A percentile compares a stretch with the other conserved stretches of the same genome.
Conservation (phyloP, 2,329 filamentous ascomycete genomes). For the Scorias spongiosa region DNA sequence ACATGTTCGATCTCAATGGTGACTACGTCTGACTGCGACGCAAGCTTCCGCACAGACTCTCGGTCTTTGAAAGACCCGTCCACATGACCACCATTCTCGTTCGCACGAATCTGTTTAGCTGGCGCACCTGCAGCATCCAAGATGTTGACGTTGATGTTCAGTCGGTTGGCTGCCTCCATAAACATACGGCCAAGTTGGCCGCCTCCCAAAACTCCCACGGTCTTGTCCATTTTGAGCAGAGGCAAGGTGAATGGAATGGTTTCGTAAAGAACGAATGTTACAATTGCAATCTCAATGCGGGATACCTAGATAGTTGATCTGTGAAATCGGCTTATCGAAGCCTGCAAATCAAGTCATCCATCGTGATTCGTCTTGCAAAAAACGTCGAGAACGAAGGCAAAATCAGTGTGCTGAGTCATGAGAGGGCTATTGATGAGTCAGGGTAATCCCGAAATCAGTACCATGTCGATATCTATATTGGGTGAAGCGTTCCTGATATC, state of each 20-base stretch:
- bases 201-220: conserved; percentile 28
- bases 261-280: background rate
- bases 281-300: background rate
- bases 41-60: conserved; percentile 64
- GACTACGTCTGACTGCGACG: conserved; percentile 59
- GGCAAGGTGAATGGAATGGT: background rate
- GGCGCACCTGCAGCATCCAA: conserved; percentile 64
- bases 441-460: no score
- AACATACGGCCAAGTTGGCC: conserved; percentile 77
- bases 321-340: no score
- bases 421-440: no score
- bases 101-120: conserved; percentile 55
- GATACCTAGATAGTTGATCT: no score
- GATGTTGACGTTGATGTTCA: conserved; percentile 65
- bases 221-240: conserved; percentile 11
- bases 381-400: no score
- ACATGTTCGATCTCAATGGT: conserved; percentile 96
- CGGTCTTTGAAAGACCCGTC: conserved; percentile 79
- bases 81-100: conserved; percentile 44
- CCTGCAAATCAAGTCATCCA: no score
- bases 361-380: no score
- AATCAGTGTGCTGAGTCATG: no score
- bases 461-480: no score
- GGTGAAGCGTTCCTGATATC: no score
- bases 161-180: conserved; percentile 64